Conservation (phyloP, 2,329 filamentous ascomycete species). For the Botrytis elliptica region DNA sequence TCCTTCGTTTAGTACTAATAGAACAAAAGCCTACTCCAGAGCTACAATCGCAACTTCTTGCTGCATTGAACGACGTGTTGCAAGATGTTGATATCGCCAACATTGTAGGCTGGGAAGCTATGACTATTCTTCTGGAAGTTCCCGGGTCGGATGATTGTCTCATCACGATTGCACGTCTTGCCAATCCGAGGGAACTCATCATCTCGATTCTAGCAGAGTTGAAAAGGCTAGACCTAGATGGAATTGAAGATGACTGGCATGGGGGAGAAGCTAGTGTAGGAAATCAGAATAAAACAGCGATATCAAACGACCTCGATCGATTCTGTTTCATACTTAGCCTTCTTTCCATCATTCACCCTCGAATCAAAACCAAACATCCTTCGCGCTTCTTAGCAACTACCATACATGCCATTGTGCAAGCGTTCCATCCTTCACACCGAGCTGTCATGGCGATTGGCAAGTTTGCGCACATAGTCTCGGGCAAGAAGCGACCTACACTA, state of each 20-base stretch:
- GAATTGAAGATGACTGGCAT: slow-evolving; percentile 37
- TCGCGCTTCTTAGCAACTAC: slow-evolving; percentile 76
- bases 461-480: slow-evolving; percentile 67
- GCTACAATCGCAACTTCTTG: no score
- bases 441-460: slow-evolving; percentile 71
- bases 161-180: slow-evolving; percentile 65
- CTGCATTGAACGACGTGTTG: no score
- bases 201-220: slow-evolving; percentile 76
- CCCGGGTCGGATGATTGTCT: no score
- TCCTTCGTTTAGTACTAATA: no score
- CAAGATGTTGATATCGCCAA: no score
- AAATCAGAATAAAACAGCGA: slow-evolving; percentile 25
- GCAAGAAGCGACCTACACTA: slow-evolving; percentile 62
- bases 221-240: slow-evolving; percentile 53
- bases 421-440: slow-evolving; percentile 62
- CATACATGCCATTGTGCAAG: slow-evolving; percentile 67
- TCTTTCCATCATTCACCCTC: slow-evolving; percentile 68
- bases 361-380: slow-evolving; percentile 74
- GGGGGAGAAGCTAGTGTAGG: slow-evolving; percentile 26
- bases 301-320: slow-evolving; percentile 43
- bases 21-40: no score
- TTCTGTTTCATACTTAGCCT: slow-evolving; percentile 71
- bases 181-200: slow-evolving; percentile 79
- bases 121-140: no score
- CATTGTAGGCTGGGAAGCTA: no score